Evolutionary conservation across 169 alveolate genomes (phyloP), one percentile per base, ranked within the genome.

Genomic region (Theileria annulata): DNA sequence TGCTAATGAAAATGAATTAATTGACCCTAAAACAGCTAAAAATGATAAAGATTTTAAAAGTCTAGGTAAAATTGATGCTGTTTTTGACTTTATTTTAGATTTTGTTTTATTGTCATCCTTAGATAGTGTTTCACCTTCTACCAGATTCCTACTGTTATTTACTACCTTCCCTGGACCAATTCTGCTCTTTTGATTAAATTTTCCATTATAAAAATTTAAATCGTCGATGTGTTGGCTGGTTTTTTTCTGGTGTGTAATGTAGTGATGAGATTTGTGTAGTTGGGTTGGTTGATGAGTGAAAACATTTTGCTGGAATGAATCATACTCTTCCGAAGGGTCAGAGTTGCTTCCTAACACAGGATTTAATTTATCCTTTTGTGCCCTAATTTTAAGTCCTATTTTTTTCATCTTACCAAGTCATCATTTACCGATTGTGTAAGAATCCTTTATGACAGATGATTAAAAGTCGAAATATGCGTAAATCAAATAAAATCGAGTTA

Each of bases 11-110:
- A 15, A 15, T 17, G 23, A 21, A 30, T 62, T 62, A 19, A 62
- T 0, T 3, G 71, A 62, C 15, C 71, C 42, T 23, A 62, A 15
- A 27, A 30, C 25, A 62, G 37, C 33, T 21, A 62, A 37, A 30
- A 62, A 21, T 15, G 71, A 62, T 27, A 62, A 37, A n/a, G 71
- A 62, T 21, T 62, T 62, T n/a, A 21, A 19, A 21, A 62, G n/a
- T 30, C 71, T 15, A 21, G 71, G 31, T 28, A 62, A 42, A 42
- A 42, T 42, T 42, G 51, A 42, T 42, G 19, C 51, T 3, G 3
- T 42, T 42, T 8, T 42, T 0, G 51, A 42, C 51, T 42, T 42
- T 10, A 42, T 12, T 42, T 42, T 42, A 42, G 51, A 42, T 42
- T 42, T 42, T 42, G 17, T 2, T 42, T 42, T 42, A 8, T 42